Conservation (phyloP, 2,329 filamentous ascomycete species). For the Trichoderma sp. region DNA sequence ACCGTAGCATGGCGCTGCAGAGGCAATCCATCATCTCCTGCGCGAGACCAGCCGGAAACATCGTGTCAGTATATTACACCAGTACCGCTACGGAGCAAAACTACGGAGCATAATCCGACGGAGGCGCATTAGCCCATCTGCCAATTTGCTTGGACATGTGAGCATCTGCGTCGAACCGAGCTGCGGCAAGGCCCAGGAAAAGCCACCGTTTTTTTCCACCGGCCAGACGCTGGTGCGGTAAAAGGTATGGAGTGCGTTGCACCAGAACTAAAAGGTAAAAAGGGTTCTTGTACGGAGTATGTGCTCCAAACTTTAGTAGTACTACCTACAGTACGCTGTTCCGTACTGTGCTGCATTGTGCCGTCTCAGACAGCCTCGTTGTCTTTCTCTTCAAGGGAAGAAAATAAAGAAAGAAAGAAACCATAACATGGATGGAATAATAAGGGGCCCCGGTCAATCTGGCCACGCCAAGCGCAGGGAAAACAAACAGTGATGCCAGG, state of each 20-base stretch:
- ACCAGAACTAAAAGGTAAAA: no score
- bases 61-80: neutral
- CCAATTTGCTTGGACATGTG: conserved; percentile 10
- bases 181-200: neutral
- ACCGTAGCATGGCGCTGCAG: neutral
- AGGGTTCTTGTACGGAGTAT: no score
- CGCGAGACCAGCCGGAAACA: neutral
- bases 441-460: neutral
- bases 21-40: neutral
- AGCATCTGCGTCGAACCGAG: conserved; percentile 1
- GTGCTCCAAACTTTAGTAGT: no score
- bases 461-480: neutral
- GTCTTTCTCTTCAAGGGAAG: neutral
- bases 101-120: neutral
- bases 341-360: neutral
- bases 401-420: neutral
- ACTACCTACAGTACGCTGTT: neutral
- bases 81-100: neutral
- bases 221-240: neutral
- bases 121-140: conserved; percentile 10
- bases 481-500: neutral
- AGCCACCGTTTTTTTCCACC: neutral
- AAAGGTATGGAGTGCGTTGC: neutral
- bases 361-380: neutral
- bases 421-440: neutral